A percentile compares a stretch with the other conserved stretches of the same genome.
phyloP scores from a whole-genome alignment of 1,284 basidiomycete species.

The Boletellus deceptivus region DNA sequence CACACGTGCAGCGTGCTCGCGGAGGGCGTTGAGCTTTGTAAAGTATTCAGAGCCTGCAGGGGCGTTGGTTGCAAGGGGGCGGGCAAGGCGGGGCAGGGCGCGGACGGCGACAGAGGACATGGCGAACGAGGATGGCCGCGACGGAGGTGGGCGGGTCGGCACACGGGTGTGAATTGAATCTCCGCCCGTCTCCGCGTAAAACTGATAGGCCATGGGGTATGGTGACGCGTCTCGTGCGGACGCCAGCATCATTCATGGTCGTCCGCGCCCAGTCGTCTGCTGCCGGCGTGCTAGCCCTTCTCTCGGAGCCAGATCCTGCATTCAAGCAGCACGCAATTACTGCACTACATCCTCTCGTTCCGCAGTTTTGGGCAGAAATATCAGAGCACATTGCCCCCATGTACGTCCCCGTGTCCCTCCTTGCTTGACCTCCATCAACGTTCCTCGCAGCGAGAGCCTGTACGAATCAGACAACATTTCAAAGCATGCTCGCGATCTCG shows the following conservation, averaged over 20 bases:
- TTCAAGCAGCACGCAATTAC: constrained; percentile 90
- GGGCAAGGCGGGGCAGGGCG: constrained; percentile 37
- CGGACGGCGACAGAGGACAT: constrained; percentile 61
- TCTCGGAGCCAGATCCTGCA: constrained; percentile 82
- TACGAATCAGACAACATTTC: constrained; percentile 82
- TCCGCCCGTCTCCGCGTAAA: constrained; percentile 31
- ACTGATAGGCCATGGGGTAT: neutral
- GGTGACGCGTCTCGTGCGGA: constrained; percentile 29
- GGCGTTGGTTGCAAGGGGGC: constrained; percentile 41
- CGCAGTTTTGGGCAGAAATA: constrained; percentile 97
- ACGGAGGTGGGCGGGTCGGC: constrained; percentile 21
- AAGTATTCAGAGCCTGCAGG: constrained; percentile 45
- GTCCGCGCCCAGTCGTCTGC: constrained; percentile 72
- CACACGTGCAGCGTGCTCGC: constrained; percentile 67
- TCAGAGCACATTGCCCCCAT: constrained; percentile 89
- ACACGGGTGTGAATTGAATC: constrained; percentile 19
- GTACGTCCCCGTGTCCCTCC: constrained; percentile 47
- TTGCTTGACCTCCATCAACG: constrained; percentile 6
- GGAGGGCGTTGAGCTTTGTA: constrained; percentile 56
- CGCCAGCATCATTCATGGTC: constrained; percentile 38
- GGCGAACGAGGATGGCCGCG: constrained; percentile 7
- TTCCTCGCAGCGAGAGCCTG: constrained; percentile 70
- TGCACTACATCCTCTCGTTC: constrained; percentile 77
- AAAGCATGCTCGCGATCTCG: constrained; percentile 69
- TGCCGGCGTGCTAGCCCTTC: constrained; percentile 85